A percentile compares a stretch with the other conserved stretches of the same genome.
Conservation (phyloP, 257 asterid species). For the Solanum pimpinellifolium region DNA sequence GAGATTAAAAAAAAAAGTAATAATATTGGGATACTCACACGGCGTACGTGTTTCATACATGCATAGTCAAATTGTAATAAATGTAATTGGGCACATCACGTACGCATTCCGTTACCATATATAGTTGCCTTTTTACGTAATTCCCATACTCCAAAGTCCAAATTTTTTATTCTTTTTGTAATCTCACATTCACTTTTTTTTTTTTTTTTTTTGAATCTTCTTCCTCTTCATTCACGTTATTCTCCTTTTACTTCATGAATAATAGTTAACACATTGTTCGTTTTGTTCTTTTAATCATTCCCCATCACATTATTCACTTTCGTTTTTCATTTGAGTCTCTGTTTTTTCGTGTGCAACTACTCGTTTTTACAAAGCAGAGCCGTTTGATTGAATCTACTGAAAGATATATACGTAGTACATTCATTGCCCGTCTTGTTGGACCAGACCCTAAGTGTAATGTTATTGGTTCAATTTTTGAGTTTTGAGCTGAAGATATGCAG, state of each 20-base stretch:
- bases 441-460: background rate
- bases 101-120: background rate
- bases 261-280: background rate
- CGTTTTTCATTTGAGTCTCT: too few relatives aligned
- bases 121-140: background rate
- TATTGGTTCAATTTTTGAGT: background rate
- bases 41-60: background rate
- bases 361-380: background rate
- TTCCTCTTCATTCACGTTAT: background rate
- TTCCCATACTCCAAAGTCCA: background rate
- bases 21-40: background rate
- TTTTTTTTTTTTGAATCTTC: background rate
- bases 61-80: background rate
- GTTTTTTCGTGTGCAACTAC: background rate
- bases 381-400: background rate
- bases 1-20: too few relatives aligned
- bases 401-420: background rate
- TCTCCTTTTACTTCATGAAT: background rate
- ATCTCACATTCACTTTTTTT: background rate
- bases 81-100: background rate
- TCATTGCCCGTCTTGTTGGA: background rate
- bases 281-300: background rate
- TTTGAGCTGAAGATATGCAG: background rate
- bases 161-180: rapidly evolving
- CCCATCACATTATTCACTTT: background rate